Percentiles rank a stretch among this genome's conserved stretches.
phyloP scores from a whole-genome alignment of 2,329 filamentous ascomycete genomes.

The Curvularia sp. region DNA sequence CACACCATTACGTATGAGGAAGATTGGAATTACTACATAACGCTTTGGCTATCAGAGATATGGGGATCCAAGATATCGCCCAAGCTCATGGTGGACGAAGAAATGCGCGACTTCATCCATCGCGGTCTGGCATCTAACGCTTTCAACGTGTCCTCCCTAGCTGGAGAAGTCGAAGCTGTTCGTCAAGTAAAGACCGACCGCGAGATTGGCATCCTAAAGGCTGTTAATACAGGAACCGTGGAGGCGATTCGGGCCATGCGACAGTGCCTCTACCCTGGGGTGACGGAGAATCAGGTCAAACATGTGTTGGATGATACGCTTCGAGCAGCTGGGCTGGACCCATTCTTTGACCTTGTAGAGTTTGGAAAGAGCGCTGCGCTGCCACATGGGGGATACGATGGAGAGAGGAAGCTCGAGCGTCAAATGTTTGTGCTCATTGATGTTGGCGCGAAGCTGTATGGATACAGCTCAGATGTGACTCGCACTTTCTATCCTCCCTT shows the following conservation, averaged over 20 bases:
- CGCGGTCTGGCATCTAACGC: constrained; percentile 62
- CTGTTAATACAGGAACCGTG: constrained; percentile 70
- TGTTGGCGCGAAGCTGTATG: constrained; percentile 66
- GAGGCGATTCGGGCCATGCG: constrained; percentile 66
- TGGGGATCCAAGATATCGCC: constrained; percentile 46
- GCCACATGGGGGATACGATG: constrained; percentile 62
- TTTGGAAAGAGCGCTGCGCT: constrained; percentile 65
- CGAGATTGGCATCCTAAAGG: constrained; percentile 65
- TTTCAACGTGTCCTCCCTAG: constrained; percentile 64
- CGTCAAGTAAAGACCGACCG: constrained; percentile 64
- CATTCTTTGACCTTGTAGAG: constrained; percentile 70
- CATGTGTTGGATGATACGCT: constrained; percentile 63
- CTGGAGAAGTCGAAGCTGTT: constrained; percentile 63
- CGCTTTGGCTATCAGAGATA: constrained; percentile 52
- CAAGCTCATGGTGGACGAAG: constrained; percentile 69
- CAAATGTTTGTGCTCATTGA: constrained; percentile 69
- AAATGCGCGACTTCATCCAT: constrained; percentile 69
- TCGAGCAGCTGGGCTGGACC: constrained; percentile 60
- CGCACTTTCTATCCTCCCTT: constrained; percentile 63
- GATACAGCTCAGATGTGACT: constrained; percentile 70
- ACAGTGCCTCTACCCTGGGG: constrained; percentile 61
- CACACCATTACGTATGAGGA: constrained; percentile 68
- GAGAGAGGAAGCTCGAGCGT: constrained; percentile 57
- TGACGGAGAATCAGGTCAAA: constrained; percentile 66
- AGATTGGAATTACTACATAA: constrained; percentile 69